Base-by-base conservation (phyloP, 2,329 filamentous ascomycete species). In the Ceratocystis eucalypticola region DNA sequence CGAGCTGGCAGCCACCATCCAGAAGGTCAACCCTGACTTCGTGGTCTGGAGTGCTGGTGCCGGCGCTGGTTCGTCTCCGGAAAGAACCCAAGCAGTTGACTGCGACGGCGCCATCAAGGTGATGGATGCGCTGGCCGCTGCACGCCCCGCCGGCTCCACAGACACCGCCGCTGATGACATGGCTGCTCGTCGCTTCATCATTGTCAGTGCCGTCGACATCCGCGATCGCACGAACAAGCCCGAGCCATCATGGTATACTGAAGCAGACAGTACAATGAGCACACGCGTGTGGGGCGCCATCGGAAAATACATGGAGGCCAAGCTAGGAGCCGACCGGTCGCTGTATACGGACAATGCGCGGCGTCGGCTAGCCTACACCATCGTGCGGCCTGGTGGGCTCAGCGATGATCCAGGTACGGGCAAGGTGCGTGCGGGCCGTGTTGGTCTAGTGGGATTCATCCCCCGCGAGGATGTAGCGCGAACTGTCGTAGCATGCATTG, bases 401-500 rank as follows among this genome's bases (percentile, higher is more conserved):
- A 74, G 69, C n/a, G 72, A 78, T 28, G 75, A 76, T 1, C 70
- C 71, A 1, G 74, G 71, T 3, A 74, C 70, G 22, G 78, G 77
- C 4, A 76, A 70, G 45, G 73, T 80, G 4, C 72, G 70, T 6
- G 75, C 79, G 0, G 79, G 79, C 2, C 76, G 75, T 70, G 75
- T 78, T 10, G 74, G 76, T 61, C 64, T 78, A 20, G 70, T 69
- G 1, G 70, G 71, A 0, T 74, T 70, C 64, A 74, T 80, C 46
- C 73, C 73, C 20, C 71, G 79, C 20, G 76, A 77, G 68, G 78
- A 81, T 72, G 77, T 80, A 1, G 79, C 79, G 6, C 70, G 71
- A 41, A 75, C 76, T 7, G 74, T 80, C 1, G 73, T 77, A 5
- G 76, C 74, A 46, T 74, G 74, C 64, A 72, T 79, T 57, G 72